Conservation (phyloP, 495 filamentous ascomycete species). For the Penicillium bovifimosum region DNA sequence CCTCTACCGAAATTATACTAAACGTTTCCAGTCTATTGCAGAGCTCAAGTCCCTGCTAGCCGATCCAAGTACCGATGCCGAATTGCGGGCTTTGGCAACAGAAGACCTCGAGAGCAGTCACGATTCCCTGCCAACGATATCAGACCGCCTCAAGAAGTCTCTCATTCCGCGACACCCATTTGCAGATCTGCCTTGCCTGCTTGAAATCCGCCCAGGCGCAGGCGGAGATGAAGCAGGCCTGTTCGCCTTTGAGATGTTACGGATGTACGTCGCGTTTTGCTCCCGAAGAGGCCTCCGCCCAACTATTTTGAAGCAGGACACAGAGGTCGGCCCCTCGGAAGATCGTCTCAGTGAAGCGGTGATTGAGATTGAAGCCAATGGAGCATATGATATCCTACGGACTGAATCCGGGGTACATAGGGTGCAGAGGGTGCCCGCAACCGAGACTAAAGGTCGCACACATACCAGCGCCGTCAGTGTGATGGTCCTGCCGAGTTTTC, state of each 20-base stretch:
- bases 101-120: slow-evolving; percentile 69
- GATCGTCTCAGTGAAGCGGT: slow-evolving; percentile 74
- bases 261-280: slow-evolving; percentile 86
- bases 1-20: not conserved
- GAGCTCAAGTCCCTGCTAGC: slow-evolving; percentile 55
- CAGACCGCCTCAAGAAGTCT: slow-evolving; percentile 59
- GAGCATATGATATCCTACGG: slow-evolving; percentile 73
- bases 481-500: slow-evolving; percentile 82
- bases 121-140: slow-evolving; percentile 52
- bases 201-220: slow-evolving; percentile 91
- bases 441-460: slow-evolving; percentile 81
- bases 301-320: slow-evolving; percentile 52
- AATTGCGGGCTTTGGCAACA: slow-evolving; percentile 62
- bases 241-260: slow-evolving; percentile 79
- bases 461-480: slow-evolving; percentile 91
- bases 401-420: slow-evolving; percentile 91
- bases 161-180: slow-evolving; percentile 90
- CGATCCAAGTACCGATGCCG: slow-evolving; percentile 56
- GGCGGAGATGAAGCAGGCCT: slow-evolving; percentile 86
- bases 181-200: slow-evolving; percentile 80
- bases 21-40: slow-evolving; percentile 40
- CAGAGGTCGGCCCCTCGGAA: slow-evolving; percentile 51
- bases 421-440: slow-evolving; percentile 87
- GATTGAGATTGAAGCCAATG: slow-evolving; percentile 70
- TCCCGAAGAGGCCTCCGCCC: slow-evolving; percentile 53